Evolutionary conservation across 345 rosid species (phyloP).

Genomic region (Murraya paniculata): DNA sequence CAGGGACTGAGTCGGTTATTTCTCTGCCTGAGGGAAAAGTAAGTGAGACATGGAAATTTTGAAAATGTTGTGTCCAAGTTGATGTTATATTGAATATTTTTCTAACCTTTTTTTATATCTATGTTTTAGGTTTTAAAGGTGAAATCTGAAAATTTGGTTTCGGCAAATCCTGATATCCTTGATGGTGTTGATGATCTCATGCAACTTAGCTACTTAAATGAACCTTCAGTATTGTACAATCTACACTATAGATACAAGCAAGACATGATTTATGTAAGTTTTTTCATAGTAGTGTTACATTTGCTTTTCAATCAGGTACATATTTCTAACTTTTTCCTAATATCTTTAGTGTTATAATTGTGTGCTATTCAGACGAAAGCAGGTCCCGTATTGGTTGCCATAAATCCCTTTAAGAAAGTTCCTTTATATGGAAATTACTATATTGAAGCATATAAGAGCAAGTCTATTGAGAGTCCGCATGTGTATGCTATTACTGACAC

Average conservation of each 20-base stretch:
- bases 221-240: constrained; percentile 92
- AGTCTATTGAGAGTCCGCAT: constrained; percentile 74
- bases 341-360: constrained; percentile 11
- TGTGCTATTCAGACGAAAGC: constrained; percentile 79
- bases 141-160: constrained; percentile 64
- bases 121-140: constrained; percentile 58
- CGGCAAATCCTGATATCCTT: constrained; percentile 97
- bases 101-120: constrained; percentile 4
- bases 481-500: constrained; percentile 97
- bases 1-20: constrained; percentile 66
- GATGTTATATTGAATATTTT: constrained; percentile 12
- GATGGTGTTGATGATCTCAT: constrained; percentile 97
- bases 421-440: constrained; percentile 77
- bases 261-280: constrained; percentile 92
- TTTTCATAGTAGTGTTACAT: constrained; percentile 15
- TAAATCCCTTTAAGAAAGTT: constrained; percentile 95
- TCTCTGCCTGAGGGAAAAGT: constrained; percentile 79
- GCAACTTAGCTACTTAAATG: constrained; percentile 98
- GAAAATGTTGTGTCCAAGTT: constrained; percentile 14
- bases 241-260: constrained; percentile 83
- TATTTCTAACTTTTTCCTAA: constrained; percentile 8
- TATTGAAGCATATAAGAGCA: constrained; percentile 81
- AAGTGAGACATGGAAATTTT: constrained; percentile 29
- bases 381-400: constrained; percentile 93
- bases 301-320: constrained; percentile 13